Conservation (phyloP, 1,284 basidiomycete genomes). For the Flammula alnicola region DNA sequence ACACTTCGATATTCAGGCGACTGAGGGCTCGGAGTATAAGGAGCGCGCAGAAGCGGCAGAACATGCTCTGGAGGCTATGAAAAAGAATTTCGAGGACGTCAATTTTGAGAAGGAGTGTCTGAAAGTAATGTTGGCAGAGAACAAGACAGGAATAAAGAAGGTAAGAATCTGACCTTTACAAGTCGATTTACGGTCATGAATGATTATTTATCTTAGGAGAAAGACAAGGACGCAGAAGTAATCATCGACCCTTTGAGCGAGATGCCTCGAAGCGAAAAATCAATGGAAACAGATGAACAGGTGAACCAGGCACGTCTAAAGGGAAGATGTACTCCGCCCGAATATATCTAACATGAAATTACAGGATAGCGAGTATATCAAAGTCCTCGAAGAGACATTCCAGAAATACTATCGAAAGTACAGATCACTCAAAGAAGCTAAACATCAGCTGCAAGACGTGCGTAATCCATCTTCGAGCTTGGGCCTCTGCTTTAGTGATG, state of each 20-base stretch:
- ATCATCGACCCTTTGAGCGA: too few relatives aligned
- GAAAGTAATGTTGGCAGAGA: slow-evolving; percentile 8
- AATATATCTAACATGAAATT: too few relatives aligned
- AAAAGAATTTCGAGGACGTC: slow-evolving; percentile 11
- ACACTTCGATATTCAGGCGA: too few relatives aligned
- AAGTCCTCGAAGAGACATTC: slow-evolving; percentile 8
- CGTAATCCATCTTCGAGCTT: too few relatives aligned
- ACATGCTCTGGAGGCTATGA: slow-evolving; percentile 6
- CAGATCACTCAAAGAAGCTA: slow-evolving; percentile 4
- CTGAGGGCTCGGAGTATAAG: slow-evolving; percentile 2
- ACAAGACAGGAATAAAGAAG: slow-evolving; percentile 7
- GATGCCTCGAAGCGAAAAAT: too few relatives aligned
- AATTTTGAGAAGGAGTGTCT: slow-evolving; percentile 10
- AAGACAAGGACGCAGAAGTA: too few relatives aligned
- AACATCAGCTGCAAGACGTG: slow-evolving; percentile 10
- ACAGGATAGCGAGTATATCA: not conserved
- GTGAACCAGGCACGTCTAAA: not conserved
- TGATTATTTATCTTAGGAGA: too few relatives aligned
- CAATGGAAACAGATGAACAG: not conserved
- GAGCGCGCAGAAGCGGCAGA: slow-evolving; percentile 19
- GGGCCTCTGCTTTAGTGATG: not conserved
- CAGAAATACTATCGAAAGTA: slow-evolving; percentile 18
- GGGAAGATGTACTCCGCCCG: not conserved
- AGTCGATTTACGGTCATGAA: too few relatives aligned
- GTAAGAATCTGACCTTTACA: too few relatives aligned